These are phyloP conservation scores for Lactifluus volemus DNA, from an alignment of 768 basidiomycete species.

Conservation along the genomic window DNA sequence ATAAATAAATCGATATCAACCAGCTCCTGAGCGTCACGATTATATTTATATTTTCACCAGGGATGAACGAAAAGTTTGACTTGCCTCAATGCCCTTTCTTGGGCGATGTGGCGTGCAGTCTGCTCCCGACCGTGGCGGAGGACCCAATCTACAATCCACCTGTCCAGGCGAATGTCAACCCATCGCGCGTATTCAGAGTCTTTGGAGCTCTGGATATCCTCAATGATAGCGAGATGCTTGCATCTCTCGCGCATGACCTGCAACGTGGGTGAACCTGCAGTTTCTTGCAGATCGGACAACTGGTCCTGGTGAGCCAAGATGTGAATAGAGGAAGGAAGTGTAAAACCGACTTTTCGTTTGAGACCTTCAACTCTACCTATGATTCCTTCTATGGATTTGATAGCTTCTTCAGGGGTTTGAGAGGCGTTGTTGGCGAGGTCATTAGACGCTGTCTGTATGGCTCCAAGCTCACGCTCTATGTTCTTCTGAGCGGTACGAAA, in stretches of 20 bases:
- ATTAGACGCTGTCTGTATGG: slow-evolving; percentile 44
- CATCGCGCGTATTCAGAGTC: slow-evolving; percentile 60
- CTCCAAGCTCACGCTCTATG: slow-evolving; percentile 69
- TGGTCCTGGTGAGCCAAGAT: slow-evolving; percentile 22
- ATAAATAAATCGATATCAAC: slow-evolving; percentile 90
- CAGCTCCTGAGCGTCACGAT: slow-evolving; percentile 44
- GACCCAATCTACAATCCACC: slow-evolving; percentile 93
- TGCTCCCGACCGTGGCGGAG: slow-evolving; percentile 69
- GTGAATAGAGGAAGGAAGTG: background rate
- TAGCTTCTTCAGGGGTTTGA: slow-evolving; percentile 40
- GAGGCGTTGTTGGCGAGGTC: slow-evolving; percentile 49
- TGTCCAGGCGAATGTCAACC: slow-evolving; percentile 71
- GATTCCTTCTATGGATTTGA: slow-evolving; percentile 65
- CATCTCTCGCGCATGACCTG: slow-evolving; percentile 68
- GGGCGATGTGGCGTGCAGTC: slow-evolving; percentile 69
- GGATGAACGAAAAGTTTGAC: slow-evolving; percentile 15
- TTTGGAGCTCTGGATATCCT: slow-evolving; percentile 43
- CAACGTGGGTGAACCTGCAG: slow-evolving; percentile 46
- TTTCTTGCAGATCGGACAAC: slow-evolving; percentile 43
- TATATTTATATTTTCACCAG: background rate
- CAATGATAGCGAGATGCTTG: slow-evolving; percentile 58
- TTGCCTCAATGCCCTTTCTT: slow-evolving; percentile 71
- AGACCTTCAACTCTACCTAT: slow-evolving; percentile 66
- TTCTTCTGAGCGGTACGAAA: slow-evolving; percentile 76
- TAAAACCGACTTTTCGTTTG: slow-evolving; percentile 70